These are phyloP conservation scores for Nitzschia sp. DNA, from an alignment of 108 stramenopile genomes.

Conservation along the genomic window DNA sequence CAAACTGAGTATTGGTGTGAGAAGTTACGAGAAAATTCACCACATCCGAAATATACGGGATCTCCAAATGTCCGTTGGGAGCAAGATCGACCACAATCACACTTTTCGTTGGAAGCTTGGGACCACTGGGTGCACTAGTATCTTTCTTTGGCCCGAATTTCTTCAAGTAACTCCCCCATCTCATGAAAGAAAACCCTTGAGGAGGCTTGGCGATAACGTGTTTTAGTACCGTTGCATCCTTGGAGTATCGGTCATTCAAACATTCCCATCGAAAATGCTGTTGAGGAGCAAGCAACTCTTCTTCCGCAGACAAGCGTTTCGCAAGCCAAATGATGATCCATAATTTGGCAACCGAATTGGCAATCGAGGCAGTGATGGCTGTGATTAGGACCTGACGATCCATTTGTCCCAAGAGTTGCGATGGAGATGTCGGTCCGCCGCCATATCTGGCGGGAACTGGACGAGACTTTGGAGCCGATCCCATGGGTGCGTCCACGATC, in stretches of 20 bases:
- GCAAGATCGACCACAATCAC: slow-evolving; percentile 69
- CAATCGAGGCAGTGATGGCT: slow-evolving; percentile 30
- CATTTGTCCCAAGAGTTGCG: neutral
- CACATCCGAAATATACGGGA: slow-evolving; percentile 52
- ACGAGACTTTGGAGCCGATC: neutral
- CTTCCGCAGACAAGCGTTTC: slow-evolving; percentile 38
- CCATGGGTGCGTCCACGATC: neutral
- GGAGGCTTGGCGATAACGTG: slow-evolving; percentile 57
- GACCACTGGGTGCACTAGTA: neutral
- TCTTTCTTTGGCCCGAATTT: slow-evolving; percentile 1
- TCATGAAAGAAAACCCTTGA: slow-evolving; percentile 26
- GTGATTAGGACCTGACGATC: slow-evolving; percentile 18
- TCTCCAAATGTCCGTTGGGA: slow-evolving; percentile 37
- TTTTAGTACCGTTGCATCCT: slow-evolving; percentile 59
- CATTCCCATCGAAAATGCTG: slow-evolving; percentile 85
- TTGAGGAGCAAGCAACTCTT: slow-evolving; percentile 53
- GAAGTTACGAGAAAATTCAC: slow-evolving; percentile 67
- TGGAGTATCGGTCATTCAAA: slow-evolving; percentile 75
- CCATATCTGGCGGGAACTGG: neutral
- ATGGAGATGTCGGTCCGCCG: neutral
- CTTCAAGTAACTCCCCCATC: slow-evolving; percentile 11
- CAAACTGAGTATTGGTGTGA: slow-evolving; percentile 48
- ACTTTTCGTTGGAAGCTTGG: slow-evolving; percentile 49
- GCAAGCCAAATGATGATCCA: slow-evolving; percentile 47
- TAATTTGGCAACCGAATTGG: slow-evolving; percentile 43